These are phyloP conservation scores for Aspergillus glaucus DNA, from an alignment of 2,329 filamentous ascomycete genomes.

Conservation along the genomic window DNA sequence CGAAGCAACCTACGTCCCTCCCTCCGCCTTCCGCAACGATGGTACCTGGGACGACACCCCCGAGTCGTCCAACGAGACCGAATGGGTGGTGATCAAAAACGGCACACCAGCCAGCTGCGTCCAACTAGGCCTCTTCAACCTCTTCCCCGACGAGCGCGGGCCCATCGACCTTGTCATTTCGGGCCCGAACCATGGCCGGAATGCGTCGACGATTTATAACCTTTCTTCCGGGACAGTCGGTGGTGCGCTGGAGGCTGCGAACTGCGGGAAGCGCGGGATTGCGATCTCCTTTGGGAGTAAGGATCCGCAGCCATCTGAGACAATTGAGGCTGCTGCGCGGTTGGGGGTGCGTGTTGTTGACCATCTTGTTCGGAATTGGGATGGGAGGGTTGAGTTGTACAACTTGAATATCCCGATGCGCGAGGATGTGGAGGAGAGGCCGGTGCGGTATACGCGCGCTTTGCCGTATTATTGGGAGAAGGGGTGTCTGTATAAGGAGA, in stretches of 20 bases:
- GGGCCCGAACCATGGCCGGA: slow-evolving; percentile 73
- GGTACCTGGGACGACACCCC: slow-evolving; percentile 44
- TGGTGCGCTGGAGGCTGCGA: slow-evolving; percentile 66
- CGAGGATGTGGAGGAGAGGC: slow-evolving; percentile 60
- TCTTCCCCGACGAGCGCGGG: slow-evolving; percentile 58
- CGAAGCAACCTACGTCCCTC: slow-evolving; percentile 71
- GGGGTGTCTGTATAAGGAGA: slow-evolving; percentile 73
- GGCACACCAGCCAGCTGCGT: slow-evolving; percentile 71
- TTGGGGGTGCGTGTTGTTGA: slow-evolving; percentile 70
- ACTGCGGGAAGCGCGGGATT: slow-evolving; percentile 61
- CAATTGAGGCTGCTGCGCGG: slow-evolving; percentile 66
- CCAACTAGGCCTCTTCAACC: slow-evolving; percentile 70
- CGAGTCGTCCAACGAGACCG: slow-evolving; percentile 19
- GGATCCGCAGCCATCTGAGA: slow-evolving; percentile 65
- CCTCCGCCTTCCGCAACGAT: slow-evolving; percentile 48
- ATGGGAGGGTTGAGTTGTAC: slow-evolving; percentile 67
- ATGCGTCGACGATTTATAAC: slow-evolving; percentile 71
- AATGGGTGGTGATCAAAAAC: slow-evolving; percentile 67
- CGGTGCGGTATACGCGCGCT: slow-evolving; percentile 69
- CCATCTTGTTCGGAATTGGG: slow-evolving; percentile 66
- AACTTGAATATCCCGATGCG: slow-evolving; percentile 80
- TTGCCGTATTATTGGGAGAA: slow-evolving; percentile 79
- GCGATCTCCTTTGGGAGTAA: slow-evolving; percentile 80
- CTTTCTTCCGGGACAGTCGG: slow-evolving; percentile 70
- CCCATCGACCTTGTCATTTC: slow-evolving; percentile 67